phyloP scores from a whole-genome alignment of 192 early-diverging fungal species.

The Podochytrium sp. region DNA sequence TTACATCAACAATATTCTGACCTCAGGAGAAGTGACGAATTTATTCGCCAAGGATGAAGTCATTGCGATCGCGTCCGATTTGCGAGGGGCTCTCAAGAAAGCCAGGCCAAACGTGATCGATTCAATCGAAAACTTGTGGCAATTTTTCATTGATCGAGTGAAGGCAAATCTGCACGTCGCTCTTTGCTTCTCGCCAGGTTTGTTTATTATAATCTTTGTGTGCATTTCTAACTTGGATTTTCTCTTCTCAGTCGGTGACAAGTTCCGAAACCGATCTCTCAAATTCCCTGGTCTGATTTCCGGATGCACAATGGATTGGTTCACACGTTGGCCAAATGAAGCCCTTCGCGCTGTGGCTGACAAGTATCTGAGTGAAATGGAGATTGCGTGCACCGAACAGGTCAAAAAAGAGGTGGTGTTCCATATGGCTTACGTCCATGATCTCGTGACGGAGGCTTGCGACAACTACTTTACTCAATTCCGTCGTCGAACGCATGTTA shows the following conservation, averaged over 20 bases:
- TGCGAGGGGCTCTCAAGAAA: slow-evolving; percentile 63
- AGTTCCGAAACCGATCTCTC: slow-evolving; percentile 66
- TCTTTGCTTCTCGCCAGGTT: slow-evolving; percentile 66
- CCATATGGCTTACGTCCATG: slow-evolving; percentile 68
- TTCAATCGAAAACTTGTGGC: slow-evolving; percentile 68
- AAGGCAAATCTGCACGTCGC: slow-evolving; percentile 69
- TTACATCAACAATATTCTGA: slow-evolving; percentile 69
- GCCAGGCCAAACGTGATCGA: slow-evolving; percentile 60
- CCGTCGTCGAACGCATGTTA: slow-evolving; percentile 64
- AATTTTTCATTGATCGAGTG: slow-evolving; percentile 71
- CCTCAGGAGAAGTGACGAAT: slow-evolving; percentile 68
- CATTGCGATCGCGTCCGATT: slow-evolving; percentile 58
- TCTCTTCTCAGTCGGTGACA: slow-evolving; percentile 67
- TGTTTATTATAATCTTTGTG: slow-evolving; percentile 68
- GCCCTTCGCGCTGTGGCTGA: slow-evolving; percentile 62
- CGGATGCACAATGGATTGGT: slow-evolving; percentile 72
- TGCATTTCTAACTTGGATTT: slow-evolving; percentile 63
- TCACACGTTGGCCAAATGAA: slow-evolving; percentile 65
- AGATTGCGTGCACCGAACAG: slow-evolving; percentile 58
- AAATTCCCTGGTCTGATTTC: slow-evolving; percentile 69
- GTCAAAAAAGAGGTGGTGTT: slow-evolving; percentile 63
- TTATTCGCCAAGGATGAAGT: slow-evolving; percentile 70
- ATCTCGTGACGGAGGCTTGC: slow-evolving; percentile 65
- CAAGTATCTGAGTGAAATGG: slow-evolving; percentile 62
- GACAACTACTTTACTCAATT: slow-evolving; percentile 67